Evolutionary conservation across 148 eudicot species (phyloP), one percentile per base, ranked within the genome.

Genomic region (Camellia japonica): DNA sequence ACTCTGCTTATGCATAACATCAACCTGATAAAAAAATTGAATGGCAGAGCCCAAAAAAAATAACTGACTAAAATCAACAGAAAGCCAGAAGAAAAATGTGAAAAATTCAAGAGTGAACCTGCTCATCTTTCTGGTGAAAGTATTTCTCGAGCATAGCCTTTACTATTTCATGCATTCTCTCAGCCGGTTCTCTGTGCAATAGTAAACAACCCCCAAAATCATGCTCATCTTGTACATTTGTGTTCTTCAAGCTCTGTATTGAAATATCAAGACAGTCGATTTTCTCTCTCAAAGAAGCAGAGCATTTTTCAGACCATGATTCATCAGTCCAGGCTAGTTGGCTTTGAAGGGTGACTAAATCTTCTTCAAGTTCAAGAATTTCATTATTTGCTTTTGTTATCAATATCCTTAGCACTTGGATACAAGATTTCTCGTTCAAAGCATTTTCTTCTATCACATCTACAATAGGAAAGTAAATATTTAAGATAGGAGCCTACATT

Each of bases 361-460:
- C 91, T 80, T 93, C 88, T 87, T 90, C 95, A 81, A 89, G 91
- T 78, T 90, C 86, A 61, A 72, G 69, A 79, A 91, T 88, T 67
- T 93, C 95, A 68, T 77, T 68, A 87, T 93, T 91, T 82, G 92
- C 94, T 79, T 88, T 85, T 18, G 83, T 78, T 15, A 88, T 79
- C 85, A 88, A 76, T 80, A 71, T 72, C 72, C 68, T 82, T 41
- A 92, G 84, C 64, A 86, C 93, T 85, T 90, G 88, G 16, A 82
- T 69, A 84, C 90, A 87, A 75, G 80, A 80, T 76, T 86, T 82
- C 85, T 88, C 93, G 75, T 87, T 88, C 70, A 80, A 71, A 19
- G 76, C 88, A 76, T 79, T 82, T 84, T 91, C 95, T 75, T 90
- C 90, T 67, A 89, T 79, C 71, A 81, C 41, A 89, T 90, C 95